Evolutionary conservation across 139 green algal species (phyloP).

Genomic region (Yamagishiella unicocca): DNA sequence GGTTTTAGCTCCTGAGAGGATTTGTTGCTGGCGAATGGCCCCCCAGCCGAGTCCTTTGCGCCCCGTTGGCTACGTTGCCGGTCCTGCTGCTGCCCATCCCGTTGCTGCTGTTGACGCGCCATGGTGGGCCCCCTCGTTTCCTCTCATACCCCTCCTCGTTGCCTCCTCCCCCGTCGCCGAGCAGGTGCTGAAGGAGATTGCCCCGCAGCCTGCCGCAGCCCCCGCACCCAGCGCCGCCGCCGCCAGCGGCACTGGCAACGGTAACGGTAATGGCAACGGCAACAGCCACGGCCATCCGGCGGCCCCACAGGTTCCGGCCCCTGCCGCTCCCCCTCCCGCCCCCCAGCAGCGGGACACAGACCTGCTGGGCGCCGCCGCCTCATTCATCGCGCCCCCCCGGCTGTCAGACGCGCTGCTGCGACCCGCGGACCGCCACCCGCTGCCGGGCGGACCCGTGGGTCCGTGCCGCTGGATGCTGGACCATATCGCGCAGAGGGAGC

Average conservation of each 20-base stretch:
- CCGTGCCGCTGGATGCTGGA: conserved; percentile 52
- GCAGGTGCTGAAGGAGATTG: too few relatives aligned
- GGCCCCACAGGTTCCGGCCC: not conserved
- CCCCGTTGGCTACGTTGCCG: too few relatives aligned
- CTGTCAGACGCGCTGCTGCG: conserved; percentile 8
- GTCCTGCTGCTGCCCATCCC: too few relatives aligned
- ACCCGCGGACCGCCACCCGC: conserved; percentile 18
- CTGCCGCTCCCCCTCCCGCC: not conserved
- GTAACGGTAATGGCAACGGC: conserved; percentile 14
- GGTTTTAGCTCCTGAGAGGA: too few relatives aligned
- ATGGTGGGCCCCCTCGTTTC: too few relatives aligned
- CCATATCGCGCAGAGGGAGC: conserved; percentile 43
- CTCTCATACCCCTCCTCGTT: too few relatives aligned
- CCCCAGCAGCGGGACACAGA: not conserved
- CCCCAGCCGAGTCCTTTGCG: too few relatives aligned
- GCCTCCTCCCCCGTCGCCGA: too few relatives aligned
- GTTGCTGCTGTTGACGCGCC: too few relatives aligned
- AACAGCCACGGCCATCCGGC: not conserved
- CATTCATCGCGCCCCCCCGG: conserved; percentile 26
- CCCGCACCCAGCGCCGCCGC: too few relatives aligned
- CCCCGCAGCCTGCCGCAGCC: too few relatives aligned
- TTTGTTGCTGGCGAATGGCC: too few relatives aligned
- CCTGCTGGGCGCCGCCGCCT: conserved; percentile 2
- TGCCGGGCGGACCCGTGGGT: conserved; percentile 9
- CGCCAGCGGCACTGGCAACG: not conserved